phyloP scores from a whole-genome alignment of 202 grass and related monocot species.

The Panicum virgatum region DNA sequence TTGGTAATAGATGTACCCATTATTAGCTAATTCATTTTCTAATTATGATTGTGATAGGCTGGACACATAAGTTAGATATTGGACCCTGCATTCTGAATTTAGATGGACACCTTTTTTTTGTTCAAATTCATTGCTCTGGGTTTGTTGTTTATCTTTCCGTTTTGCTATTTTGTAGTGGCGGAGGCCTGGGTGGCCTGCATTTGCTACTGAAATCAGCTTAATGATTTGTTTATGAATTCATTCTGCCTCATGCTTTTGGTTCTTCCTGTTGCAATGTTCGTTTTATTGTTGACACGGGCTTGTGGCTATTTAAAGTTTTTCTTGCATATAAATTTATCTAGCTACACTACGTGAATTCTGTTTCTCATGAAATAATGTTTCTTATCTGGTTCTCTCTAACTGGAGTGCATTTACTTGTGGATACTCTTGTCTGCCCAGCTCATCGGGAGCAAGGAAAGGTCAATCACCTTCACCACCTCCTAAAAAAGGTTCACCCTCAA shows the following conservation, averaged over 20 bases:
- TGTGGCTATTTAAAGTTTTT: background rate
- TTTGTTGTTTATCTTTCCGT: background rate
- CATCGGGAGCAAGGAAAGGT: constrained; percentile 57
- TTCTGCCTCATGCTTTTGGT: background rate
- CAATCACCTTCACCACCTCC: constrained; percentile 55
- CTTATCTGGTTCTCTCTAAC: background rate
- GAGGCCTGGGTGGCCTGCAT: background rate
- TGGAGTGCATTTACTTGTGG: constrained; percentile 19
- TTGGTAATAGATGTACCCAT: background rate
- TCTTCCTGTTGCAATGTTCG: background rate
- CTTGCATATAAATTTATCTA: background rate
- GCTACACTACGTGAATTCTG: background rate
- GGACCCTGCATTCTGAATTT: background rate
- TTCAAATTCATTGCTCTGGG: background rate
- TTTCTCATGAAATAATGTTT: background rate
- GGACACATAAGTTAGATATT: background rate
- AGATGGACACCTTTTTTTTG: background rate
- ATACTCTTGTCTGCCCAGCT: constrained; percentile 49
- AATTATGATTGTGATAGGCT: background rate
- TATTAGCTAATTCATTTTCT: background rate
- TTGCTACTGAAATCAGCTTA: background rate
- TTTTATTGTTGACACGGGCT: background rate
- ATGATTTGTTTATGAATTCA: background rate
- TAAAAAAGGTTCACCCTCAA: constrained; percentile 76
- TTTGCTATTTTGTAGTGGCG: background rate